Base-by-base conservation (phyloP, 305 asterid genomes). In the Fraxinus sp. region DNA sequence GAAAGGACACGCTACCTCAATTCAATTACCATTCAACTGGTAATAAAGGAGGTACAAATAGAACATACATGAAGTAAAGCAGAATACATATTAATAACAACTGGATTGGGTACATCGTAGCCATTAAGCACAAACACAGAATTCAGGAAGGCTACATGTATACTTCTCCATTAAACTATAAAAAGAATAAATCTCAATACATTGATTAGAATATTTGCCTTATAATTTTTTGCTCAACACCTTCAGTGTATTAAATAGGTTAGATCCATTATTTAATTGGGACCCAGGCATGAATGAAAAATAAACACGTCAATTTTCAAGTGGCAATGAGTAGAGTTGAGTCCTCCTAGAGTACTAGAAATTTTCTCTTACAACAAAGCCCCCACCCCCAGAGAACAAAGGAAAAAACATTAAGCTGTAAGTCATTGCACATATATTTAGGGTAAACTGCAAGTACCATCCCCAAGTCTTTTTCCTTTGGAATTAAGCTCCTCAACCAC, bases 1-100 rank as follows among this genome's bases (percentile, higher is more conserved):
- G 78, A 81, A 76, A 55, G 57, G 82, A 77, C 24, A 22, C 37
- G 5, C 57, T 66, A 64, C 74, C 36, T 26, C 37, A 37, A 28
- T 62, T 83, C 71, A 72, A 57, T 76, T 22, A 11, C 36, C n/a
- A 28, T 39, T 78, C 59, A 49, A 32, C 41, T 55, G 57, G 30
- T 41, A n/a, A 26, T 52, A 18, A 64, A 13, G 76, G 55, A 44
- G 39, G 16, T 37, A 68, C 55, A 33, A 3, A n/a, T 18, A 75
- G 32, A 1, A 59, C 26, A 79, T 22, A 36, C 3, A 73, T 70
- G 75, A 76, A 68, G 82, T 55, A 76, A 64, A 64, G 20, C 33
- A 70, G 39, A 70, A 30, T 14, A 10, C 28, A 66, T 9, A 28
- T 46, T 35, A 72, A 66, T 22, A 44, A 46, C 74, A 6, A 77